These are phyloP conservation scores for Cylindrotheca fusiformis DNA, from an alignment of 108 stramenopile genomes.

Conservation along the genomic window DNA sequence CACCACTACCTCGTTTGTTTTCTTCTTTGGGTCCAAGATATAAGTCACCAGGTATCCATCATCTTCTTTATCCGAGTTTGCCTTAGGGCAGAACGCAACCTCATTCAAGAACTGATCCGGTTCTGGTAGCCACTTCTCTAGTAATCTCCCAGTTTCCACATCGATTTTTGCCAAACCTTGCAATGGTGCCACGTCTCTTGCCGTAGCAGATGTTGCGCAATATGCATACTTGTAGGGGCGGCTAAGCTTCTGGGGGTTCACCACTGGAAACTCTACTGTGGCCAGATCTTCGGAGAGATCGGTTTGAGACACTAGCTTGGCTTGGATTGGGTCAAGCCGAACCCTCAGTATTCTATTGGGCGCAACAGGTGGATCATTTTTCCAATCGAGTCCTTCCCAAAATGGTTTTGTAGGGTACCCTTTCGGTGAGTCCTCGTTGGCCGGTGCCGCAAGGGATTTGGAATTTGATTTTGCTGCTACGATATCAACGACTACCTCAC, in stretches of 20 bases:
- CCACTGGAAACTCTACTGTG: conserved; percentile 36
- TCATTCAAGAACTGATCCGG: conserved; percentile 22
- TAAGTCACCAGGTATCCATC: conserved; percentile 38
- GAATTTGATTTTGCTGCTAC: conserved; percentile 13
- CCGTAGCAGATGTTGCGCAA: conserved; percentile 12
- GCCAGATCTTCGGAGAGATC: conserved; percentile 7
- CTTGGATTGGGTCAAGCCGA: conserved; percentile 17
- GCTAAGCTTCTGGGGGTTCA: conserved; percentile 19
- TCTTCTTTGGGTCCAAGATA: conserved; percentile 23
- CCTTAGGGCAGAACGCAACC: conserved; percentile 23
- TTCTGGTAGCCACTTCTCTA: conserved; percentile 22
- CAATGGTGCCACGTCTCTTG: not conserved
- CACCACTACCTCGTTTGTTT: conserved; percentile 33
- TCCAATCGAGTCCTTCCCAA: conserved; percentile 26
- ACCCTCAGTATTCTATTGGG: conserved; percentile 1
- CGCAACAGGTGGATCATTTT: not conserved
- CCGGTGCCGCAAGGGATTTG: conserved; percentile 8
- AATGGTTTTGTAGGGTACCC: conserved; percentile 11
- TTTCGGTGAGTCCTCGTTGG: not conserved
- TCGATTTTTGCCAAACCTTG: conserved; percentile 28
- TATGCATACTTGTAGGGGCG: conserved; percentile 35
- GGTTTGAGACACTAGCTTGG: conserved; percentile 3
- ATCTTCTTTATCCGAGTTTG: conserved; percentile 33
- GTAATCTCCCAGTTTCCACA: conserved; percentile 6
- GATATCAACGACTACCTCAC: conserved; percentile 41